Conservation (phyloP, 495 filamentous ascomycete genomes). For the Daldinia vernicosa region DNA sequence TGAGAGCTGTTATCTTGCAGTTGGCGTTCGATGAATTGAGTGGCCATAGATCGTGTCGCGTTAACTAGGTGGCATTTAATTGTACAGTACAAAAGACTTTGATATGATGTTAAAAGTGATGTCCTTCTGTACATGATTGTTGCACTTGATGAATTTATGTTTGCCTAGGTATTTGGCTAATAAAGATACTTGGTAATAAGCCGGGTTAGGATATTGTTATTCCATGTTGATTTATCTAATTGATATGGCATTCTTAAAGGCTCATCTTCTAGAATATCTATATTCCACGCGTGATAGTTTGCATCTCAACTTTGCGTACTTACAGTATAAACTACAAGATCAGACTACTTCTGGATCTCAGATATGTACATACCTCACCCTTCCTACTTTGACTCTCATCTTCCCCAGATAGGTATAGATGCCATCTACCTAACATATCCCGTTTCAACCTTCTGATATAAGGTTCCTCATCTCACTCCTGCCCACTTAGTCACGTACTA, state of each 20-base stretch:
- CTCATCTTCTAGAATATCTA: too few relatives aligned
- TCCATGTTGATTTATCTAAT: too few relatives aligned
- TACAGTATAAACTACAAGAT: too few relatives aligned
- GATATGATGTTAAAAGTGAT: slow-evolving; percentile 1
- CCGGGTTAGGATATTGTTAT: too few relatives aligned
- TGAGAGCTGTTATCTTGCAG: slow-evolving; percentile 14
- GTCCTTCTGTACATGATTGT: not conserved
- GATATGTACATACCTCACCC: not conserved
- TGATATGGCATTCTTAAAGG: too few relatives aligned
- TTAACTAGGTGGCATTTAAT: slow-evolving; percentile 10
- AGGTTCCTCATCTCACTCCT: too few relatives aligned
- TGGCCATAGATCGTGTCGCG: slow-evolving; percentile 1
- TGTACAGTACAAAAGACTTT: not conserved
- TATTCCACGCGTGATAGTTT: too few relatives aligned
- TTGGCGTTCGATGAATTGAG: slow-evolving; percentile 17
- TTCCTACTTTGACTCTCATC: not conserved
- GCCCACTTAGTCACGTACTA: not conserved
- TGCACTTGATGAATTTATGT: not conserved
- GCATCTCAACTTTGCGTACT: too few relatives aligned
- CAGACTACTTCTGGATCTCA: too few relatives aligned
- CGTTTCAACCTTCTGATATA: not conserved
- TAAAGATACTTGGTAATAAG: not conserved
- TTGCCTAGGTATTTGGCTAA: not conserved
- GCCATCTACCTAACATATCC: not conserved
- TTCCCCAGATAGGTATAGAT: not conserved